phyloP scores from a whole-genome alignment of 768 basidiomycete genomes.

The Trametes maxima region DNA sequence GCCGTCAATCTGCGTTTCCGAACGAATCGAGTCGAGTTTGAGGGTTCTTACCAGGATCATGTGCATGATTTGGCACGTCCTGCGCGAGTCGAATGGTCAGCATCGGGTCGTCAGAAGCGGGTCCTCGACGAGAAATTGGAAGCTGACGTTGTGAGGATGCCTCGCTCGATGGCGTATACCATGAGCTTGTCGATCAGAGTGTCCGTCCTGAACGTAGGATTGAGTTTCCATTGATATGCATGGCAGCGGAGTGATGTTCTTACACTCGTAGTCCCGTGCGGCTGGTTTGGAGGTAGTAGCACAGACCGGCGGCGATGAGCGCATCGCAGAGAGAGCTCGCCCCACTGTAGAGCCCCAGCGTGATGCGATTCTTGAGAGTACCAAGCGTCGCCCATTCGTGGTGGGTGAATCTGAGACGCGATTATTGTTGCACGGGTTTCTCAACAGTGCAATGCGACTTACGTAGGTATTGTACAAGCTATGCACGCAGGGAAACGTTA shows the following conservation, averaged over 20 bases:
- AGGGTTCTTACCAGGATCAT: not conserved
- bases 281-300: not conserved
- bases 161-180: conserved; percentile 5
- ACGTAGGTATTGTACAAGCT: not conserved
- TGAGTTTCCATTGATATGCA: not conserved
- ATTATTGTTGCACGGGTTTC: no score
- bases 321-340: not conserved
- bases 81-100: not conserved
- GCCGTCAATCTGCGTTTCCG: not conserved
- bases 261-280: not conserved
- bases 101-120: not conserved
- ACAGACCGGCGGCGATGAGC: not conserved
- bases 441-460: not conserved
- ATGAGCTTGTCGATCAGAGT: conserved; percentile 1
- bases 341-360: not conserved
- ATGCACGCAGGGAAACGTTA: no score
- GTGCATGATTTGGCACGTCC: not conserved
- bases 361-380: not conserved
- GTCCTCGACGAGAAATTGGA: not conserved
- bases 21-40: not conserved
- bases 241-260: not conserved
- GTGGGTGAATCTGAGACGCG: not conserved
- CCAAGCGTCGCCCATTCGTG: not conserved
- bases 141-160: not conserved
- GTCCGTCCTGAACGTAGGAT: not conserved